Percentiles rank a stretch among this genome's conserved stretches.
phyloP scores from a whole-genome alignment of 1,139 yeast genomes.

The Torulaspora pretoriensis region DNA sequence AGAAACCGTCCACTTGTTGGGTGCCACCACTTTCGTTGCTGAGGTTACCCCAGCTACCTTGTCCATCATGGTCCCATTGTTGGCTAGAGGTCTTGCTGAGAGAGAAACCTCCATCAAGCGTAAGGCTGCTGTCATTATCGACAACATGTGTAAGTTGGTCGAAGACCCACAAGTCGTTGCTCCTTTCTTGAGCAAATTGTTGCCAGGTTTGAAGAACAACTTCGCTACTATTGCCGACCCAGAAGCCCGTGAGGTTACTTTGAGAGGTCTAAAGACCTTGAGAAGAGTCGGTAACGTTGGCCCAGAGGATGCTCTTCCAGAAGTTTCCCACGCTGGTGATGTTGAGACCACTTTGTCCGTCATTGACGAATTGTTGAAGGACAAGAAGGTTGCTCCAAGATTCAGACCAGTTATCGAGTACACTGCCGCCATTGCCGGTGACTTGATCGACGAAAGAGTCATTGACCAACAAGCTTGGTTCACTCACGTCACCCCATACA shows the following conservation, averaged over 20 bases:
- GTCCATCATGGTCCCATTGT: slow-evolving; percentile 98
- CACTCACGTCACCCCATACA: slow-evolving; percentile 83
- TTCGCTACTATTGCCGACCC: slow-evolving; percentile 97
- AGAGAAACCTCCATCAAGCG: slow-evolving; percentile 99
- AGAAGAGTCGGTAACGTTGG: slow-evolving; percentile 98
- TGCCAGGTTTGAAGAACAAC: slow-evolving; percentile 95
- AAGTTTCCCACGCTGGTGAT: slow-evolving; percentile 98
- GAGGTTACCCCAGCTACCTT: slow-evolving; percentile 99
- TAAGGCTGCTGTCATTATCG: slow-evolving; percentile 98
- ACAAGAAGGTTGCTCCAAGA: slow-evolving; percentile 63
- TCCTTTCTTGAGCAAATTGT: slow-evolving; percentile 92
- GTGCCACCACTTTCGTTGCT: slow-evolving; percentile 99
- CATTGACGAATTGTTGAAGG: slow-evolving; percentile 67
- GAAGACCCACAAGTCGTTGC: slow-evolving; percentile 99
- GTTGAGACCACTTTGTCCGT: slow-evolving; percentile 78
- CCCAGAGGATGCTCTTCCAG: slow-evolving; percentile 86
- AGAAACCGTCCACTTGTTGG: slow-evolving; percentile 96
- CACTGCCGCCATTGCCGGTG: slow-evolving; percentile 97
- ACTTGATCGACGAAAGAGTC: slow-evolving; percentile 96
- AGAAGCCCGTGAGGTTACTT: slow-evolving; percentile 98
- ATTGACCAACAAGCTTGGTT: slow-evolving; percentile 91
- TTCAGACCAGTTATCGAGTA: slow-evolving; percentile 73
- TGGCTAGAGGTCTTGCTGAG: slow-evolving; percentile 99
- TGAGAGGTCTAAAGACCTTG: slow-evolving; percentile 94
- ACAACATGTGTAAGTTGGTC: slow-evolving; percentile 99